phyloP scores from a whole-genome alignment of 73 alveolate species.

The Effrenium voratum region DNA sequence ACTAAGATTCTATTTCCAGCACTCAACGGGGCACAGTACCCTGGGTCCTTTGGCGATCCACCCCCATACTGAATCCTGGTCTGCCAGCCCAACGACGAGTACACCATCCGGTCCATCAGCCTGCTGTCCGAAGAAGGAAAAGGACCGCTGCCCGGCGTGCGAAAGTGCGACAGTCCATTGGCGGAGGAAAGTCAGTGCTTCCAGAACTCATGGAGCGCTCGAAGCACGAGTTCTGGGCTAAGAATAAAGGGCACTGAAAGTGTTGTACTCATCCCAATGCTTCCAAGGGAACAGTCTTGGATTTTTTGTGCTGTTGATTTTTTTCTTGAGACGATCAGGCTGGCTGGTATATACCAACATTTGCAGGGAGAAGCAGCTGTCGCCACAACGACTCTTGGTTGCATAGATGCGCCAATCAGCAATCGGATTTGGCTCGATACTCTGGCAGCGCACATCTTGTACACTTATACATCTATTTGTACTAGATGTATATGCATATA shows the following conservation, averaged over 20 bases:
- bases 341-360: constrained; percentile 49
- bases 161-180: too few relatives aligned
- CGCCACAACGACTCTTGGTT: constrained; percentile 32
- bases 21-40: too few relatives aligned
- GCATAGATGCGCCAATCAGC: too few relatives aligned
- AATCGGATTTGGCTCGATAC: neutral
- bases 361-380: constrained; percentile 82
- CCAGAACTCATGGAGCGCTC: neutral
- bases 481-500: too few relatives aligned
- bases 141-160: too few relatives aligned
- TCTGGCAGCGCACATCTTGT: neutral
- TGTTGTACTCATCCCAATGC: neutral
- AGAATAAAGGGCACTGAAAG: neutral
- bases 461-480: neutral
- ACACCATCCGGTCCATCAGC: constrained; percentile 72
- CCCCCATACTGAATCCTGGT: too few relatives aligned
- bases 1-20: too few relatives aligned
- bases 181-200: neutral
- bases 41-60: too few relatives aligned
- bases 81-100: constrained; percentile 92
- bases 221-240: neutral
- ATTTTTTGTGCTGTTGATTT: too few relatives aligned
- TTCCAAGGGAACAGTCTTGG: neutral
- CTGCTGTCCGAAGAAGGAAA: neutral
- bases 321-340: constrained; percentile 20